phyloP scores from a whole-genome alignment of 1,284 basidiomycete species.

The Pseudozyma tsukubaensis region DNA sequence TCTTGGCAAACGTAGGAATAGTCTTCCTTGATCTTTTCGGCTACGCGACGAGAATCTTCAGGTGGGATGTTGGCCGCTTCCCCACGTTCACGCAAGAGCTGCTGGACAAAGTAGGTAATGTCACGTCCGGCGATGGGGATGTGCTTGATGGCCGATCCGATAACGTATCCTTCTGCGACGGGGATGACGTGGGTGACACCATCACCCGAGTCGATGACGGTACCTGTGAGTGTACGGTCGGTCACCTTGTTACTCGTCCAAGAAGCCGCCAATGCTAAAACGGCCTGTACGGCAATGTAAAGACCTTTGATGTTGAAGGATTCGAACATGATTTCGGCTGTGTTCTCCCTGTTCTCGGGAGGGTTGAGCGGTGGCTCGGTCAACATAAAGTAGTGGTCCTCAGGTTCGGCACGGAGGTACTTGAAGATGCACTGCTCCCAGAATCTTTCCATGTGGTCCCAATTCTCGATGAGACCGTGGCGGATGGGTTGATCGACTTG shows the following conservation, averaged over 20 bases:
- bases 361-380: slow-evolving; percentile 98
- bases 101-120: slow-evolving; percentile 96
- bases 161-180: slow-evolving; percentile 96
- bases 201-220: slow-evolving; percentile 98
- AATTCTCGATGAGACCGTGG: slow-evolving; percentile 98
- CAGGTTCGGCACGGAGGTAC: slow-evolving; percentile 96
- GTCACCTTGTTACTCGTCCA: slow-evolving; percentile 94
- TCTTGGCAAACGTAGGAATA: slow-evolving; percentile 98
- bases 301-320: slow-evolving; percentile 97
- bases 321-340: slow-evolving; percentile 99
- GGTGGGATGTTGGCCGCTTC: slow-evolving; percentile 90
- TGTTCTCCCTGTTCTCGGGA: slow-evolving; percentile 98
- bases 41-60: slow-evolving; percentile 93
- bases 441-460: slow-evolving; percentile 99
- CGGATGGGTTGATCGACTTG: slow-evolving; percentile 95
- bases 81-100: slow-evolving; percentile 92
- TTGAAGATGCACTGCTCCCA: slow-evolving; percentile 99
- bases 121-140: slow-evolving; percentile 98
- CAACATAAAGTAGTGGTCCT: slow-evolving; percentile 97
- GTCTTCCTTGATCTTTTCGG: slow-evolving; percentile 96
- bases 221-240: slow-evolving; percentile 93
- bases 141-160: slow-evolving; percentile 98
- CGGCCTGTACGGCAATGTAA: slow-evolving; percentile 98
- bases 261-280: slow-evolving; percentile 96
- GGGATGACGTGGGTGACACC: slow-evolving; percentile 98